A percentile compares a stretch with the other conserved stretches of the same genome.
phyloP scores from a whole-genome alignment of 768 basidiomycete genomes.

The Tricholoma terreum region DNA sequence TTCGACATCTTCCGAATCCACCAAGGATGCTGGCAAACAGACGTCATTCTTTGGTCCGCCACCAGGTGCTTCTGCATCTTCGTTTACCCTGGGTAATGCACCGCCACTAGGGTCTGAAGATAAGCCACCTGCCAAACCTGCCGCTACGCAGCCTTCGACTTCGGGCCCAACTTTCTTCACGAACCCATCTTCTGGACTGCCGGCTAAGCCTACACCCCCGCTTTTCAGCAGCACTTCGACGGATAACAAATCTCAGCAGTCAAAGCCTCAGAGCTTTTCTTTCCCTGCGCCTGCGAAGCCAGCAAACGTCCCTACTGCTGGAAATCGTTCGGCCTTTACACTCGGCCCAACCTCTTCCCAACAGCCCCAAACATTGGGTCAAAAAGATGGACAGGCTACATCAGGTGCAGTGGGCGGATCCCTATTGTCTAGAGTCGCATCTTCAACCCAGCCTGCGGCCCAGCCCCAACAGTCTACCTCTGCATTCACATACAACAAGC shows the following conservation, averaged over 20 bases:
- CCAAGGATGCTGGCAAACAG: conserved; percentile 8
- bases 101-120: conserved; percentile 3
- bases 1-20: conserved; percentile 8
- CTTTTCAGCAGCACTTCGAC: conserved; percentile 8
- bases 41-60: conserved; percentile 5
- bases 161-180: background rate
- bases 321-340: conserved; percentile 12
- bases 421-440: conserved; percentile 22
- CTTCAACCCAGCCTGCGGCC: conserved; percentile 9
- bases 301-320: background rate
- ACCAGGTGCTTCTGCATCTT: background rate
- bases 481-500: conserved; percentile 17
- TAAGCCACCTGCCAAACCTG: conserved; percentile 10
- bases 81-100: conserved; percentile 3
- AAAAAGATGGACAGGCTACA: conserved; percentile 12
- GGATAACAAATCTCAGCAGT: background rate
- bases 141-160: conserved; percentile 2
- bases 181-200: conserved; percentile 4
- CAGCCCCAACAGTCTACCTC: conserved; percentile 9
- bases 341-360: conserved; percentile 14
- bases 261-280: conserved; percentile 1
- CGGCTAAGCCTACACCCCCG: conserved; percentile 12
- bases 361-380: conserved; percentile 2
- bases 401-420: conserved; percentile 10
- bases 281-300: conserved; percentile 12